Percentiles rank a stretch among this genome's conserved stretches.
These are phyloP conservation scores for Penicillium sp. DNA, from an alignment of 2,329 filamentous ascomycete species.

Conservation along the genomic window DNA sequence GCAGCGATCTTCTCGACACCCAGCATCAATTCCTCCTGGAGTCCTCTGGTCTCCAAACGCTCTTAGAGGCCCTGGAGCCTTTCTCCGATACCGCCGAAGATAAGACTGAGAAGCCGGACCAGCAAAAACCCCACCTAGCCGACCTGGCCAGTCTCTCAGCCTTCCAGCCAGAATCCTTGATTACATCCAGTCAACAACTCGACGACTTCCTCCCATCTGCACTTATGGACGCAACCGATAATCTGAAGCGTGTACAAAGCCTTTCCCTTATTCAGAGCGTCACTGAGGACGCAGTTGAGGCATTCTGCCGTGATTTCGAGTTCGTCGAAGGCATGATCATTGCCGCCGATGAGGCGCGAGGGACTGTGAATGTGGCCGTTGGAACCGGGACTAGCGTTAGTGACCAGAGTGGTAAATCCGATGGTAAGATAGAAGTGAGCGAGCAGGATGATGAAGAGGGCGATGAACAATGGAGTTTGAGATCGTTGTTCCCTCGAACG, in stretches of 20 bases:
- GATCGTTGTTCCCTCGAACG: conserved; percentile 63
- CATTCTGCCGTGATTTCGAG: conserved; percentile 84
- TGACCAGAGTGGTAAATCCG: conserved; percentile 21
- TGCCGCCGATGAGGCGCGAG: conserved; percentile 55
- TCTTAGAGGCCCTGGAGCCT: conserved; percentile 60
- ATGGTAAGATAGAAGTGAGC: conserved; percentile 24
- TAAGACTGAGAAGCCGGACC: conserved; percentile 24
- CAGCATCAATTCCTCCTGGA: conserved; percentile 73
- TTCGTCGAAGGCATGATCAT: conserved; percentile 62
- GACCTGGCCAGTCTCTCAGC: conserved; percentile 56
- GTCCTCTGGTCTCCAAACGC: conserved; percentile 68
- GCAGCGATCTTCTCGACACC: conserved; percentile 59
- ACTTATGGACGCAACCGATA: conserved; percentile 85
- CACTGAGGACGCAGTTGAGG: conserved; percentile 77
- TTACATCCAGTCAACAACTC: conserved; percentile 68
- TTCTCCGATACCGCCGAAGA: conserved; percentile 29
- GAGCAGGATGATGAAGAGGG: conserved; percentile 38
- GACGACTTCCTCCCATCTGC: conserved; percentile 92
- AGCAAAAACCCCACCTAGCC: conserved; percentile 51
- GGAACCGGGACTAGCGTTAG: conserved; percentile 26
- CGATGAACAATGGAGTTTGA: conserved; percentile 42
- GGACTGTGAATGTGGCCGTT: conserved; percentile 35
- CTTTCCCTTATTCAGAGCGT: conserved; percentile 70
- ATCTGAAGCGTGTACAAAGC: conserved; percentile 71
- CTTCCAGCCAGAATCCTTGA: conserved; percentile 63